Evolutionary conservation across 345 rosid genomes (phyloP), one percentile per base, ranked within the genome.

Genomic region (Citropsis articulata): DNA sequence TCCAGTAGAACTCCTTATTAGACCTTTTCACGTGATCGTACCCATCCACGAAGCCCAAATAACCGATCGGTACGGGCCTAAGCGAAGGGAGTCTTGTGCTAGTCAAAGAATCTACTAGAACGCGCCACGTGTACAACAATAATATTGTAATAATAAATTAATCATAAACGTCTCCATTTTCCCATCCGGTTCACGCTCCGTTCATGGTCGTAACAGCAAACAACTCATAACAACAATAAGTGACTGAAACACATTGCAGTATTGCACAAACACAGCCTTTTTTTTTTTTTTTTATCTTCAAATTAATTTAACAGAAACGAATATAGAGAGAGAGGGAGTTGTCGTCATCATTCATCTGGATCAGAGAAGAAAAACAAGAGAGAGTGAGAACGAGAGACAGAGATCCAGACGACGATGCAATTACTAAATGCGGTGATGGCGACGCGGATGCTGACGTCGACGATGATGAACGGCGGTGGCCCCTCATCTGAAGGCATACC

Each of bases 381-480:
- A 3, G 4, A 2, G 40, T 19, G 27, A 9, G 66, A 63, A 6
- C 30, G 62, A 55, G 24, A 53, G 38, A 31, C 27, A 71, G 22
- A n/a, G 53, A 30, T 64, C 16, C 19, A 80, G 82, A 87, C 91
- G 98, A 80, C 40, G 82, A 88, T 93, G 98, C 95, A 86, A 33
- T 87, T 83, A 35, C 55, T 93, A 59, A 91, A 89, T 81, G 94
- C 90, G 75, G 77, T 87, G 75, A 66, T 87, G 86, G 90, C 93
- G 85, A 78, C 87, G 79, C 85, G 93, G 87, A 86, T 90, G 84
- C 9, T 92, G 83, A 66, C 87, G 56, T 9, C 91, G 83, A 66
- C 87, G 56, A 24, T 24, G 42, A 74, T 36, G 75, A 30, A 79
- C 53, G 57, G 81, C 18, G 86, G 85, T 66, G 77, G 75, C 68